Evolutionary conservation across 2,329 filamentous ascomycete genomes (phyloP), one percentile per base, ranked within the genome.

Genomic region (Colletotrichum musae): DNA sequence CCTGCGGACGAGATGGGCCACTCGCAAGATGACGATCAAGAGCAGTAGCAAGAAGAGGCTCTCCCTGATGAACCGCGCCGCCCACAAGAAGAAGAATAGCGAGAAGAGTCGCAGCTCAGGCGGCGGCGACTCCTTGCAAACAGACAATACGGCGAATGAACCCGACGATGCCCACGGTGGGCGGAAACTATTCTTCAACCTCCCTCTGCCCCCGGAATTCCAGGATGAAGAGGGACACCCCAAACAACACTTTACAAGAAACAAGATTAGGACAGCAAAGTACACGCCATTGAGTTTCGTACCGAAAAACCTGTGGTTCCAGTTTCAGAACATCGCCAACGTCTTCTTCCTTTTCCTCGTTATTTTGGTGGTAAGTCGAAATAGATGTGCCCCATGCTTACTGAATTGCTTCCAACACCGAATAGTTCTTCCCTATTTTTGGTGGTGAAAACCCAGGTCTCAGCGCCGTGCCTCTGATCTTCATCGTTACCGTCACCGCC

Each of bases 271-370:
- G 74, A 99, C 96, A 3, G 94, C 96, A 69, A 99, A 98, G 82
- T 99, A 99, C 81, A 99, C 96, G 7, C 92, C 97, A 9, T 81
- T 99, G 72, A 97, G 93, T 70, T 99, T 99, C 81, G 81, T 99
- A 32, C 96, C 96, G 15, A 98, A 98, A 84, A 98, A 99, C 81
- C 79, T 99, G 77, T 99, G 92, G 90, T 94, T 97, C 73, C 97
- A 99, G 81, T 98, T 99, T 78, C 95, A 99, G 82, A 98, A 98
- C 78, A 92, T 99, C 76, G 96, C 96, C 77, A 99, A 99, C 80
- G 92, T 98, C 62, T 99, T 98, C 83, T 99, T 99, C 87, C 86
- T 98, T 74, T 98, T 98, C 83, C 88, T 95, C 75, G 95, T 98
- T 78, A 97, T 99, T 77, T 88, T 99, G 70, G 91, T 92, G 77